These are phyloP conservation scores for Jasminum sambac DNA, from an alignment of 257 asterid genomes.

Conservation along the genomic window DNA sequence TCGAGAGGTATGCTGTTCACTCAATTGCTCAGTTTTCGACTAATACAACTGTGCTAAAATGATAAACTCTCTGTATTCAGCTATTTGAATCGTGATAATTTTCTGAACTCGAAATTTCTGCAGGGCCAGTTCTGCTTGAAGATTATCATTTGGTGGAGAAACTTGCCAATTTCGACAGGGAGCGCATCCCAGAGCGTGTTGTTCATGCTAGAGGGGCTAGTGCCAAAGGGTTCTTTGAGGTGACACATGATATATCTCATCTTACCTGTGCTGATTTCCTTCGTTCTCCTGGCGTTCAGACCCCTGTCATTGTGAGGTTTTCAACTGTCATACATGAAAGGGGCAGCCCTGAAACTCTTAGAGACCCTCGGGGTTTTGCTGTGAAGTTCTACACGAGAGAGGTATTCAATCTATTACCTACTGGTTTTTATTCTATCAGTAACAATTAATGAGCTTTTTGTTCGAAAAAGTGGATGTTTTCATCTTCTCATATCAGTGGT, in stretches of 20 bases:
- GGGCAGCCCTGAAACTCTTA: slow-evolving; percentile 97
- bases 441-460: background rate
- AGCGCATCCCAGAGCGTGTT: slow-evolving; percentile 92
- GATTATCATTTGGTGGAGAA: slow-evolving; percentile 95
- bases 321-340: slow-evolving; percentile 97
- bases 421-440: background rate
- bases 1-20: slow-evolving; percentile 54
- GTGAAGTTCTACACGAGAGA: slow-evolving; percentile 62
- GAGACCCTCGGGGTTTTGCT: slow-evolving; percentile 91
- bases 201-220: slow-evolving; percentile 98
- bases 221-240: slow-evolving; percentile 98
- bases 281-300: slow-evolving; percentile 96
- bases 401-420: slow-evolving; percentile 27
- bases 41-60: no score
- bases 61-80: background rate
- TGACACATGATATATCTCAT: slow-evolving; percentile 81
- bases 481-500: background rate
- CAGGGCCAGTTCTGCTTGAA: slow-evolving; percentile 90
- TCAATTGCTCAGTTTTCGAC: no score
- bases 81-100: background rate
- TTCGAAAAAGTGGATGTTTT: background rate
- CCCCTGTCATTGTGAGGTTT: slow-evolving; percentile 86
- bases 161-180: slow-evolving; percentile 84
- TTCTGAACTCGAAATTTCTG: slow-evolving; percentile 11
- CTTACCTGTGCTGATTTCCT: slow-evolving; percentile 97